A percentile compares a stretch with the other conserved stretches of the same genome.
Evolutionary conservation across 192 early-diverging fungal species (phyloP).

Genomic region (Piromyces sp.): DNA sequence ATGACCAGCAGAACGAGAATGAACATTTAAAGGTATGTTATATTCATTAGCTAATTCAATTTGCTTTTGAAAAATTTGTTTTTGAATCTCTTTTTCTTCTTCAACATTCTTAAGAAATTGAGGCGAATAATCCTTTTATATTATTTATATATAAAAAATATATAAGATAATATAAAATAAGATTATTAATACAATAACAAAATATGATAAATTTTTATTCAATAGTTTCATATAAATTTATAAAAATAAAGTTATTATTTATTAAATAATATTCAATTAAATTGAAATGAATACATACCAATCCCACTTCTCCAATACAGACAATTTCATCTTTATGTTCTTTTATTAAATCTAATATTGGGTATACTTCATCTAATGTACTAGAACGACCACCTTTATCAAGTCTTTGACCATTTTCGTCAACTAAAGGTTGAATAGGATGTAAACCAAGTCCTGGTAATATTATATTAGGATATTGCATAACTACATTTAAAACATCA

Average conservation of each 20-base stretch:
- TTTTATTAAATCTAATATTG: conserved; percentile 18
- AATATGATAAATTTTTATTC: too few species aligned
- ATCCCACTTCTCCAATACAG: conserved; percentile 14
- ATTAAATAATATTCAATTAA: too few species aligned
- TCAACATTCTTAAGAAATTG: conserved; percentile 4
- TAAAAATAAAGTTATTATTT: too few species aligned
- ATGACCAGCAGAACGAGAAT: conserved; percentile 35
- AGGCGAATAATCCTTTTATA: not conserved
- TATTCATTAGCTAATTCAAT: conserved; percentile 20
- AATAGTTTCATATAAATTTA: too few species aligned
- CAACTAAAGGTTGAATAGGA: conserved; percentile 21
- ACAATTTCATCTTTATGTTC: conserved; percentile 14
- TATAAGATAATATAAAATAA: too few species aligned
- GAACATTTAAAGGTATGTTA: conserved; percentile 29
- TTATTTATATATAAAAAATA: too few species aligned
- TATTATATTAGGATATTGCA: conserved; percentile 13
- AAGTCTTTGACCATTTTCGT: conserved; percentile 12
- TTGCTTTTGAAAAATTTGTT: conserved; percentile 24
- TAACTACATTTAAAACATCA: conserved; percentile 15
- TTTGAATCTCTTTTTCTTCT: conserved; percentile 23
- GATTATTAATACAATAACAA: too few species aligned
- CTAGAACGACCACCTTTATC: conserved; percentile 8
- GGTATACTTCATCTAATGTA: conserved; percentile 14
- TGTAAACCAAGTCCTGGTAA: conserved; percentile 28
- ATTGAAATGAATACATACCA: too few species aligned